Evolutionary conservation across 495 filamentous ascomycete species (phyloP).

Genomic region (Wilcoxina mikolae): DNA sequence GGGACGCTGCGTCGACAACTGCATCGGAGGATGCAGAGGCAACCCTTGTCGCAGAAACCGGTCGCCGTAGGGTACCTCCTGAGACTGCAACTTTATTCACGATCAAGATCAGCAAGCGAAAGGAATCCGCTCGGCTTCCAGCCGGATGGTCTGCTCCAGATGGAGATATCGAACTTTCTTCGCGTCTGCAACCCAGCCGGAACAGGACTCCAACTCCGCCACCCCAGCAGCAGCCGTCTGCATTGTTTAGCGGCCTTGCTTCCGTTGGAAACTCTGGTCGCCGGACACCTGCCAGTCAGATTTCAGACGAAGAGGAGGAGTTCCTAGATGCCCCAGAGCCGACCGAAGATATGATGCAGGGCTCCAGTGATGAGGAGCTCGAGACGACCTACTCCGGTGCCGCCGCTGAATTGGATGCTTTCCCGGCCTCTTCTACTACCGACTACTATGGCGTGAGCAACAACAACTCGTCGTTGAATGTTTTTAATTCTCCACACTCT

Average conservation of each 20-base stretch:
- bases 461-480: constrained; percentile 13
- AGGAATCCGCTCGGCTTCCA: background rate
- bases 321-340: background rate
- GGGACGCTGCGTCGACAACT: constrained; percentile 36
- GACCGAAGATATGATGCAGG: background rate
- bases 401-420: constrained; percentile 6
- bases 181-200: background rate
- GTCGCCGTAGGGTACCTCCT: background rate
- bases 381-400: background rate
- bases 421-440: constrained; percentile 15
- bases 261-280: background rate
- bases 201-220: background rate
- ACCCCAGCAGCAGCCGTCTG: background rate
- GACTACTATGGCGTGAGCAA: constrained; percentile 20
- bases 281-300: background rate
- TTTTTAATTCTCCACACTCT: too few species aligned
- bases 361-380: constrained; percentile 1
- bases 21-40: constrained; percentile 11
- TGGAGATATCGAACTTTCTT: background rate
- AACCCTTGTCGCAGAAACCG: background rate
- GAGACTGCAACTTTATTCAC: background rate
- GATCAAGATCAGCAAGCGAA: background rate
- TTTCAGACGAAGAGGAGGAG: background rate
- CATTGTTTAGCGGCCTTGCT: background rate
- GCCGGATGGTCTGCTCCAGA: background rate